Percentiles rank a stretch among this genome's conserved stretches.
Conservation (phyloP, 2,329 filamentous ascomycete species). For the Hypoxylon sp. region DNA sequence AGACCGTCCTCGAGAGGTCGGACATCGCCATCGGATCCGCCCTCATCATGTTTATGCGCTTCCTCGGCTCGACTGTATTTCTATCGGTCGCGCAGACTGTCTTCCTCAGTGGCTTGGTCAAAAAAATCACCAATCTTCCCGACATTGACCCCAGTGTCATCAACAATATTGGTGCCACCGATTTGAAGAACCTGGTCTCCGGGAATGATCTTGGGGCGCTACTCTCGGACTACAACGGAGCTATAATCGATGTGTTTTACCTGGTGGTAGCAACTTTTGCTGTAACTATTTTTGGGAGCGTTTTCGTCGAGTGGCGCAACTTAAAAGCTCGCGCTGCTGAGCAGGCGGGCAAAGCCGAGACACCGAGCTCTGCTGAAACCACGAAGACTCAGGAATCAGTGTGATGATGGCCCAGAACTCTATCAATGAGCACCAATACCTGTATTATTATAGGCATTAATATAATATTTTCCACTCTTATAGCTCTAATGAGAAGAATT, state of each 20-base stretch:
- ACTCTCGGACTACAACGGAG: conserved; percentile 40
- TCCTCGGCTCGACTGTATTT: conserved; percentile 44
- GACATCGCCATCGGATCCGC: conserved; percentile 46
- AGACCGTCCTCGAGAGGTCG: conserved; percentile 42
- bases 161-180: conserved; percentile 40
- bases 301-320: conserved; percentile 44
- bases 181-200: conserved; percentile 34
- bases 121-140: conserved; percentile 42
- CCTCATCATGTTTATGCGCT: conserved; percentile 44
- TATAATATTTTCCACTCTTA: neutral
- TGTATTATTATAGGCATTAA: neutral
- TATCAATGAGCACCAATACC: neutral
- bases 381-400: conserved; percentile 17
- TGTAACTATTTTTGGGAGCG: conserved; percentile 38
- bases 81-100: conserved; percentile 43
- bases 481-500: neutral
- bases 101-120: conserved; percentile 42
- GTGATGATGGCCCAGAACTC: neutral
- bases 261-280: conserved; percentile 30
- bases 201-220: conserved; percentile 32
- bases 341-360: neutral
- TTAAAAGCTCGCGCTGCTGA: conserved; percentile 31
- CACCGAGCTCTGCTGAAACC: neutral
- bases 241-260: conserved; percentile 40
- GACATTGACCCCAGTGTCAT: conserved; percentile 39